phyloP scores from a whole-genome alignment of 1,139 yeast species.

The Scheffersomyces titani region DNA sequence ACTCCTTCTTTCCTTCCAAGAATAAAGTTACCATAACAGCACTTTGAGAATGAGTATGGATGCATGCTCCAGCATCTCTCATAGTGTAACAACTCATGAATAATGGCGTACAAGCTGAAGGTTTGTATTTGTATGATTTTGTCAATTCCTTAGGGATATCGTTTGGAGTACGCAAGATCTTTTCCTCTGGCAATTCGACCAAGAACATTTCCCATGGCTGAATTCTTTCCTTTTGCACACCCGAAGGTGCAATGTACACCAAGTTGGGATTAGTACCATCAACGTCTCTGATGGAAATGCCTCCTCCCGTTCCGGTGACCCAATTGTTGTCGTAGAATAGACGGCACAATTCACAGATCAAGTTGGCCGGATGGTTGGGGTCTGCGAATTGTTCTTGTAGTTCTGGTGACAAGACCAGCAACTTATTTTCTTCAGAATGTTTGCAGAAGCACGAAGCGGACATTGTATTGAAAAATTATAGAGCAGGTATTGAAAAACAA shows the following conservation, averaged over 20 bases:
- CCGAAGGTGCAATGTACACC: slow-evolving; percentile 88
- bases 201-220: slow-evolving; percentile 82
- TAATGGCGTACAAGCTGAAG: slow-evolving; percentile 91
- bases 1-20: slow-evolving; percentile 60
- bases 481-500: not conserved
- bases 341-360: slow-evolving; percentile 80
- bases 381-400: slow-evolving; percentile 26
- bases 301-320: slow-evolving; percentile 98
- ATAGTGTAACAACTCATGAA: slow-evolving; percentile 74
- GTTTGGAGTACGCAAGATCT: slow-evolving; percentile 62
- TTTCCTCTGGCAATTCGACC: slow-evolving; percentile 56
- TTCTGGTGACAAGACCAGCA: not conserved
- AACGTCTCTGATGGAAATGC: slow-evolving; percentile 74
- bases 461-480: not conserved
- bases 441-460: slow-evolving; percentile 4
- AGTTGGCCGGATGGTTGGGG: slow-evolving; percentile 77
- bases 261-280: slow-evolving; percentile 44
- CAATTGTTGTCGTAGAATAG: slow-evolving; percentile 79
- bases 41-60: slow-evolving; percentile 89
- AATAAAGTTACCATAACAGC: slow-evolving; percentile 82
- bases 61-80: slow-evolving; percentile 87
- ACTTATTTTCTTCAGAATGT: not conserved
- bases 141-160: slow-evolving; percentile 42
- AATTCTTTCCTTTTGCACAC: slow-evolving; percentile 91
- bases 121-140: slow-evolving; percentile 58